phyloP scores from a whole-genome alignment of 371 early-diverging fungal genomes.

The Mortierella sp. region DNA sequence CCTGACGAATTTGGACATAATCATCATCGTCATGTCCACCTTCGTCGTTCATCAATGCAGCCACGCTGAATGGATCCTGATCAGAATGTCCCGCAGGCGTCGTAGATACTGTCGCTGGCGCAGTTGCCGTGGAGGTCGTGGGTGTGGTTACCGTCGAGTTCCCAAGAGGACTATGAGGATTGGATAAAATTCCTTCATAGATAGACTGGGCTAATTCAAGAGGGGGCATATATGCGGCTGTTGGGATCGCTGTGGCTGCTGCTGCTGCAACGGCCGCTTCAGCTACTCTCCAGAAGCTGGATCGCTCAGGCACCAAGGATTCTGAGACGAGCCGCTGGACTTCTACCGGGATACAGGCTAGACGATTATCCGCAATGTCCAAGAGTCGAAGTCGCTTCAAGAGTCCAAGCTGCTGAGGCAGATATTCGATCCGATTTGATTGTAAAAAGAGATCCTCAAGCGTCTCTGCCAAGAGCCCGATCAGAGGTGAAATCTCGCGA shows the following conservation, averaged over 20 bases:
- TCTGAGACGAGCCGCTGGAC: constrained; percentile 45
- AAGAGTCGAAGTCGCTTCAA: constrained; percentile 59
- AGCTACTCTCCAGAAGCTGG: constrained; percentile 21
- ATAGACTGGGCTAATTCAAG: too few relatives aligned
- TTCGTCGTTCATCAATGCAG: constrained; percentile 16
- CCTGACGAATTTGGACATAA: constrained; percentile 51
- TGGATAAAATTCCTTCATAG: too few relatives aligned
- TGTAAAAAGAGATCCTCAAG: constrained; percentile 59
- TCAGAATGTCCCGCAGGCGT: too few relatives aligned
- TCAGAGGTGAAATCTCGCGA: constrained; percentile 57
- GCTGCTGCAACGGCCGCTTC: constrained; percentile 3
- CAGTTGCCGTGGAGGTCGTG: too few relatives aligned
- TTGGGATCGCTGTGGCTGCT: too few relatives aligned
- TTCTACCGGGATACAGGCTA: constrained; percentile 70
- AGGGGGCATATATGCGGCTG: too few relatives aligned
- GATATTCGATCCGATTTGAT: constrained; percentile 64
- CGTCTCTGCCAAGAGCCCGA: constrained; percentile 54
- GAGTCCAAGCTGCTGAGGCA: constrained; percentile 64
- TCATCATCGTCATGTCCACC: constrained; percentile 53
- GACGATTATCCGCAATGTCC: constrained; percentile 68
- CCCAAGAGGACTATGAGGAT: too few relatives aligned
- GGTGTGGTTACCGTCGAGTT: too few relatives aligned
- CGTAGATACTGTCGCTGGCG: too few relatives aligned
- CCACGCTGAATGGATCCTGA: too few relatives aligned
- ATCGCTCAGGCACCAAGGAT: constrained; percentile 17